Percentiles rank a stretch among this genome's conserved stretches.
These are phyloP conservation scores for Flaveria ramosissima DNA, from an alignment of 129 eudicot species.

Conservation along the genomic window DNA sequence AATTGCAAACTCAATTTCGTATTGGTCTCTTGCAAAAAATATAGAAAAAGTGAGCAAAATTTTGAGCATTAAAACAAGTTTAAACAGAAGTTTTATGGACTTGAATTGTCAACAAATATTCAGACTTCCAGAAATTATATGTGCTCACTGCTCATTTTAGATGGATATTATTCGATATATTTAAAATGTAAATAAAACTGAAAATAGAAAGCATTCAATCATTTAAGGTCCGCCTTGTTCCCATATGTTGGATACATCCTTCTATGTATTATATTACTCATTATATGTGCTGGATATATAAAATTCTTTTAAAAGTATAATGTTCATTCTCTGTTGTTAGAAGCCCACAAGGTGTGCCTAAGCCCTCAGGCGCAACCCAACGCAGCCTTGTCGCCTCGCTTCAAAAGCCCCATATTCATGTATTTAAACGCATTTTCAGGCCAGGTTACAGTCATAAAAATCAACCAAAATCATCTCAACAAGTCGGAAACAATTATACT, in stretches of 20 bases:
- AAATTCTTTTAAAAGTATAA: no score
- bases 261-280: no score
- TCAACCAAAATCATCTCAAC: no score
- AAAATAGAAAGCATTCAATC: slow-evolving; percentile 6
- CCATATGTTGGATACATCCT: background rate
- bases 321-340: no score
- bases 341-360: no score
- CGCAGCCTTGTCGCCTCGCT: no score
- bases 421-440: no score
- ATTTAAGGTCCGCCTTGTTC: background rate
- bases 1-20: background rate
- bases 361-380: no score
- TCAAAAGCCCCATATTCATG: no score
- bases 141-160: background rate
- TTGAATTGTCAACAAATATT: slow-evolving; percentile 11
- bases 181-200: background rate
- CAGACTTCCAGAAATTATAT: background rate
- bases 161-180: background rate
- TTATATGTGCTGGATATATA: no score
- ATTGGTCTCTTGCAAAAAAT: background rate
- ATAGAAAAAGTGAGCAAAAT: background rate
- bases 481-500: no score
- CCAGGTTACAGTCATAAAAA: no score
- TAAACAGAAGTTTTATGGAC: background rate
- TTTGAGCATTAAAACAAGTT: slow-evolving; percentile 5